Base-by-base conservation (phyloP, 345 rosid genomes). In the Salix exigua region DNA sequence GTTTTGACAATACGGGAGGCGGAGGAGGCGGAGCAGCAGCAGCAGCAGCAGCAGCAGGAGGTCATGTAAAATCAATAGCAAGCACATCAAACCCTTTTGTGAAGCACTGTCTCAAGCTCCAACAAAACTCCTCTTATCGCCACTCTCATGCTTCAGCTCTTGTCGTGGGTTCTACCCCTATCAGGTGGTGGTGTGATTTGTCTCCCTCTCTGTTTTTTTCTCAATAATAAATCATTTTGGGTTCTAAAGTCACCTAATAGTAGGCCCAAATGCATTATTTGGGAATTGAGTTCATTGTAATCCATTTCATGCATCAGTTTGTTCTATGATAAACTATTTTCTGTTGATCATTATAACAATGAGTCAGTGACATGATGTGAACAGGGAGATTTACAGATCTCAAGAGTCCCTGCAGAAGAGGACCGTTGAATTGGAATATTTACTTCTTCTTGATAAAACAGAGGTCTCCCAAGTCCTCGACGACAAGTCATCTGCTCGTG, bases 61-160 rank as follows among this genome's bases (percentile, higher is more conserved):
- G 85, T 40, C 87, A 86, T 77, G 83, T 90, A 26, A 80, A 88
- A 11, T 82, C 82, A 71, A 88, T 95, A 63, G 76, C 89, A 4
- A 91, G 98, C 83, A 82, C 94, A 23, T 80, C 96, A 50, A 95
- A 95, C 84, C 90, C 98, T 38, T 91, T 91, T 76, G 89, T 95
- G 40, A 93, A 91, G 82, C 98, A 93, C 86, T 95, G 99, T 77
- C 85, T 90, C 61, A 95, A 91, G 90, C 97, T 95, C 63, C 88
- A 87, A 9, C 90, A 82, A 53, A 89, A 86, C 88, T 86, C 99
- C 48, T 87, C 94, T 77, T 93, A 95, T 71, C 97, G 99, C 68
- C 93, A 91, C 83, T 77, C 88, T 48, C 93, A 93, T 84, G 83
- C 84, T 73, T 88, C 93, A 65, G 92, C 83, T 86, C 90, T 95